Base-by-base conservation (phyloP, 805 yeast species). In the Saccharomycopsis selenospora region DNA sequence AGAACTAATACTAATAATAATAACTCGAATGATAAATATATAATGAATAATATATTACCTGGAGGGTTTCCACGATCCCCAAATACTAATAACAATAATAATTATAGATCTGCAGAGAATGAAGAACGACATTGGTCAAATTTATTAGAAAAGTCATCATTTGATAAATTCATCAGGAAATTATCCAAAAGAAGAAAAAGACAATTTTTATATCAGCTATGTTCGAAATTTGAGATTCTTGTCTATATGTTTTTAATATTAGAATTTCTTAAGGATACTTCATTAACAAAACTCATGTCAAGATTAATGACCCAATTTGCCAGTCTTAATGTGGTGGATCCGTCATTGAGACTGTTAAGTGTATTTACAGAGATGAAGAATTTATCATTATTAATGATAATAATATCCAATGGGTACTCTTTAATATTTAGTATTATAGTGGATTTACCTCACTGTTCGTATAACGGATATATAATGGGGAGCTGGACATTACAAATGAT, bases 201-300 rank as follows among this genome's bases (percentile, higher is more conserved):
- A 40, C 7, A 14, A 20, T 40, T 40, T 14, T 40, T 40, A 22
- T 14, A 40, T 22, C 42, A 40, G 5, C 26, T 40, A 8, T 18
- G 26, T 22, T 40, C 38, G 10, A 46, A 43, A 18, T 41, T 49
- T 13, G 48, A 40, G 22, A 24, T 41, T 5, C 40, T 49, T n/a
- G 33, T 45, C n/a, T 23, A 40, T 17, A 42, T 43, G 17, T 52
- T 52, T 36, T 20, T 40, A 18, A 10, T 50, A 17, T 8, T 52
- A 14, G 44, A 42, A 13, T 52, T 50, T 27, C 36, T 52, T 18
- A 50, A 52, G 25, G 55, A 52, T 40, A 45, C 45, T 5, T 50
- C 53, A 10, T 10, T 50, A 17, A 24, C 48, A 18, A 52, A 52
- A 26, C 24, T 49, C 7, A 6, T 47, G 10, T 45, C 47, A 18